phyloP scores from a whole-genome alignment of 2,329 filamentous ascomycete genomes.

The Fusarium nelsonii region DNA sequence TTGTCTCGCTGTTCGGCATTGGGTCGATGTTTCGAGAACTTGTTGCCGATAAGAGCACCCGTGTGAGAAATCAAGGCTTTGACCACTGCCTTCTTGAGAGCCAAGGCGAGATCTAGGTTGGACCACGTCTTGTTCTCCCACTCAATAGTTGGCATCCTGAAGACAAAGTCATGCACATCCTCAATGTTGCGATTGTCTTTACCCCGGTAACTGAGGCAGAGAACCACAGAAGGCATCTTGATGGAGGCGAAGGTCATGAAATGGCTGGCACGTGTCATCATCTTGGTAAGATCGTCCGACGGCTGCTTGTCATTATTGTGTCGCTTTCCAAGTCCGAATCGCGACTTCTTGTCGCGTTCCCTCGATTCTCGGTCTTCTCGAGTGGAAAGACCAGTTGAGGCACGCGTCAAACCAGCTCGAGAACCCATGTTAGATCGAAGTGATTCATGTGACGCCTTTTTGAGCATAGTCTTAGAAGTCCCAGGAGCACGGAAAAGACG shows the following conservation, averaged over 20 bases:
- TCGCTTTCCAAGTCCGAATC: slow-evolving; percentile 68
- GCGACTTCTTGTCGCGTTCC: slow-evolving; percentile 62
- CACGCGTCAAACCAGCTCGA: slow-evolving; percentile 58
- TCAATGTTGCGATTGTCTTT: slow-evolving; percentile 95
- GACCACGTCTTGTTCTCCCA: slow-evolving; percentile 99
- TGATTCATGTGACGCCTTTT: slow-evolving; percentile 70
- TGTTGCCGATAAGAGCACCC: slow-evolving; percentile 96
- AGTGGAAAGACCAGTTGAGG: slow-evolving; percentile 60
- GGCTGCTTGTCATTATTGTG: slow-evolving; percentile 69
- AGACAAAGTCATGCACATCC: slow-evolving; percentile 97
- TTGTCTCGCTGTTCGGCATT: slow-evolving; percentile 82
- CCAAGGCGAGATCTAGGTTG: slow-evolving; percentile 91
- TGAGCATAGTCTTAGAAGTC: slow-evolving; percentile 59
- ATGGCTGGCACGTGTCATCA: slow-evolving; percentile 94
- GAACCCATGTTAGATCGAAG: slow-evolving; percentile 59
- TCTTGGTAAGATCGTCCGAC: slow-evolving; percentile 92
- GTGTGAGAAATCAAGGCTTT: slow-evolving; percentile 95
- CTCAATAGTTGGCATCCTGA: slow-evolving; percentile 92
- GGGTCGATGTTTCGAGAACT: slow-evolving; percentile 90
- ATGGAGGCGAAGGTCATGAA: slow-evolving; percentile 98
- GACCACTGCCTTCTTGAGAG: slow-evolving; percentile 94
- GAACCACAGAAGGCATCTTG: slow-evolving; percentile 92
- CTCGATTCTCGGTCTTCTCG: slow-evolving; percentile 56
- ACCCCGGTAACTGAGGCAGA: slow-evolving; percentile 97
- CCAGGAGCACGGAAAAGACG: slow-evolving; percentile 63